Evolutionary conservation across 345 rosid species (phyloP), one percentile per base, ranked within the genome.

Genomic region (Hibiscus tridactylites): DNA sequence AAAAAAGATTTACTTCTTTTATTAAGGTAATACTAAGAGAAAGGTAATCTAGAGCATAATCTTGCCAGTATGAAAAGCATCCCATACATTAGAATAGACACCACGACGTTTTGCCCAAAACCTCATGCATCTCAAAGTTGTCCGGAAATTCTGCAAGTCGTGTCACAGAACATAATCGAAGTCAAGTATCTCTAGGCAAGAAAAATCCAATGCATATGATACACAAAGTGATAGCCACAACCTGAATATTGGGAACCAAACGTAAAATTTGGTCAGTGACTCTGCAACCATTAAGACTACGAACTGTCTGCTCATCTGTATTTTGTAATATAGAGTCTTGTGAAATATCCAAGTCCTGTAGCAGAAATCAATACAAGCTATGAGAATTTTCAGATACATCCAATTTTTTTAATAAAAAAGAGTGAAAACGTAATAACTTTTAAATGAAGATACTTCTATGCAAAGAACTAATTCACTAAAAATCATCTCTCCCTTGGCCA

Each of bases 231-330:
- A 17, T 17, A 39, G 73, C 67, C 53, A 78, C 73, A 70, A 92
- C 99, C 97, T 92, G 91, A 78, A 92, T 90, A 80, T 88, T 92
- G 72, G 99, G 99, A 75, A 95, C 99, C 81, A 92, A 78, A 39
- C 97, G 97, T 84, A 95, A 79, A 84, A 95, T 90, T 71, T 92
- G 99, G 88, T 95, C 99, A 77, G 99, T 95, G 50, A 95, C 98
- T 85, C 99, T 86, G 83, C 99, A 95, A 58, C 99, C 99, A 68
- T 95, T 95, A 73, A 95, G 98, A 80, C 99, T 95, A 71, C 93
- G 96, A 78, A 95, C 97, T 69, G 98, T 90, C 85, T 90, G 96
- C 44, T 92, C 97, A 82, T 95, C 99, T 16, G 92, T 83, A 80
- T 87, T 92, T 75, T 92, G 97, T 74, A 95, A 80, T 68, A 92